Percentiles rank a stretch among this genome's conserved stretches.
Evolutionary conservation across 106 monocot genomes (phyloP).

Genomic region (Dendrobium nobile): DNA sequence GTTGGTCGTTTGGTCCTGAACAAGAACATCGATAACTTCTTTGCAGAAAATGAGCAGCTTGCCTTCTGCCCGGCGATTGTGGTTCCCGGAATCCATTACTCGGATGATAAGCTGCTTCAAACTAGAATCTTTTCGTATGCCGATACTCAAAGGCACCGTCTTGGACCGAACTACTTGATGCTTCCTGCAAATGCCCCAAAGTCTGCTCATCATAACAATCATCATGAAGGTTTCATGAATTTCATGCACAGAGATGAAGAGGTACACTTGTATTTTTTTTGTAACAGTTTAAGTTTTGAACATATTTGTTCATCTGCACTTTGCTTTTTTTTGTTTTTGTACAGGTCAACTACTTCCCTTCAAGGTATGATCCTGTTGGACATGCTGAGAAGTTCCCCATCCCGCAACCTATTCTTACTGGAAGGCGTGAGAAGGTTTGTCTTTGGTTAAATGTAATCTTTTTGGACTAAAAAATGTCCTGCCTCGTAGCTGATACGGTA

Average conservation of each 20-base stretch:
- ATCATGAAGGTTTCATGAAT: conserved; percentile 62
- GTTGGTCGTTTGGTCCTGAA: conserved; percentile 72
- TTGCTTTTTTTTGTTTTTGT: not conserved
- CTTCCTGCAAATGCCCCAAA: conserved; percentile 51
- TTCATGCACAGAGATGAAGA: conserved; percentile 82
- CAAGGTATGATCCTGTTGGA: conserved; percentile 48
- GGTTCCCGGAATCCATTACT: conserved; percentile 49
- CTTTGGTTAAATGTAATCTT: too few relatives aligned
- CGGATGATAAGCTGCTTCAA: conserved; percentile 58
- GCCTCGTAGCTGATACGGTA: not conserved
- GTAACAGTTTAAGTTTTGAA: too few relatives aligned
- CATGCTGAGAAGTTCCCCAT: conserved; percentile 53
- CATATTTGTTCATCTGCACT: not conserved
- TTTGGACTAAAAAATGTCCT: not conserved
- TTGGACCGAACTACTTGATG: conserved; percentile 52
- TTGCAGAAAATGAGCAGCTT: conserved; percentile 53
- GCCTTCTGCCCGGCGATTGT: conserved; percentile 48
- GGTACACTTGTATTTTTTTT: conserved; percentile 11
- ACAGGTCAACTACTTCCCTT: conserved; percentile 81
- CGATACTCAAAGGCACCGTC: conserved; percentile 45
- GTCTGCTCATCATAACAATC: conserved; percentile 44
- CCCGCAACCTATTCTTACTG: conserved; percentile 33
- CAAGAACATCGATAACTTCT: conserved; percentile 61
- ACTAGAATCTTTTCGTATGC: conserved; percentile 41
- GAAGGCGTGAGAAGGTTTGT: conserved; percentile 49